Conservation (phyloP, 495 filamentous ascomycete species). For the Parachaetomium inaequale region DNA sequence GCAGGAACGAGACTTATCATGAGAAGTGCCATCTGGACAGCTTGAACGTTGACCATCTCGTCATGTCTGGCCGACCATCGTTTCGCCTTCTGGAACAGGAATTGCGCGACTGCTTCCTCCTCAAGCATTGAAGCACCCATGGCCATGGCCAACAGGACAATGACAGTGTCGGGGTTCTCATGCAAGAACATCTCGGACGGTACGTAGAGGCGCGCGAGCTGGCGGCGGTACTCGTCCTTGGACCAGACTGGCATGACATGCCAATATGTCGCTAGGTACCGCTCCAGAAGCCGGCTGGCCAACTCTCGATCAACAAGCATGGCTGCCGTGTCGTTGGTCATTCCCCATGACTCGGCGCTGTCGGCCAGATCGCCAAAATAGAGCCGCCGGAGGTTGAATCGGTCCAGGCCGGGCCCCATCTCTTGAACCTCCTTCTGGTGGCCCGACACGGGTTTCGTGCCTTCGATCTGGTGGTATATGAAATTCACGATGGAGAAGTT, state of each 20-base stretch:
- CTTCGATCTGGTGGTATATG: slow-evolving; percentile 1
- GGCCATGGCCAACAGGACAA: slow-evolving; percentile 4
- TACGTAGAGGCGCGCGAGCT: slow-evolving; percentile 4
- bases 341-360: slow-evolving; percentile 2
- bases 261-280: slow-evolving; percentile 7
- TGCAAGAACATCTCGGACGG: background rate
- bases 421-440: slow-evolving; percentile 5
- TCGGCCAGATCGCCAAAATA: slow-evolving; percentile 6
- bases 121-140: slow-evolving; percentile 6
- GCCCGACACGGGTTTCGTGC: background rate
- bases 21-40: slow-evolving; percentile 6
- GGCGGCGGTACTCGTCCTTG: slow-evolving; percentile 9
- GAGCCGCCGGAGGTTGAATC: slow-evolving; percentile 7
- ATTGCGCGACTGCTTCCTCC: slow-evolving; percentile 1
- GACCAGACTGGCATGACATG: slow-evolving; percentile 1
- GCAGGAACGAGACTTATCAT: slow-evolving; percentile 6
- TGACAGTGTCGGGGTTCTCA: slow-evolving; percentile 2
- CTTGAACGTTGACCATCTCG: slow-evolving; percentile 9
- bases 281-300: background rate
- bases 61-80: slow-evolving; percentile 1
- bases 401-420: slow-evolving; percentile 9
- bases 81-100: slow-evolving; percentile 1
- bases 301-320: slow-evolving; percentile 2
- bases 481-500: slow-evolving; percentile 6
- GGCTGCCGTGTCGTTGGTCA: slow-evolving; percentile 1